Evolutionary conservation across 371 early-diverging fungal species (phyloP), one percentile per base, ranked within the genome.

Genomic region (Lichtheimia hyalospora): DNA sequence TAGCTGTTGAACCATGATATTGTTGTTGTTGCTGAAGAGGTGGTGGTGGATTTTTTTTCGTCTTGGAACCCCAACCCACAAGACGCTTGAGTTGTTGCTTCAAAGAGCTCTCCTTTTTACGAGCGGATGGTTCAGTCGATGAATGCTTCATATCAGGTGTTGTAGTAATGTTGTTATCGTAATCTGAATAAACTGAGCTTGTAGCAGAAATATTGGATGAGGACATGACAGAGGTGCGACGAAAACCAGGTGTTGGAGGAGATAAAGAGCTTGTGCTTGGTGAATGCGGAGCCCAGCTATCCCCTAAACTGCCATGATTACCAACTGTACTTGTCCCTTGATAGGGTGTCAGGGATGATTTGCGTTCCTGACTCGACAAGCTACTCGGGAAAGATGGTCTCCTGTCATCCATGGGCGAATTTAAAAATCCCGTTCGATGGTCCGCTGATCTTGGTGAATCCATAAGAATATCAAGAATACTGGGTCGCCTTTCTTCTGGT

Each of bases 401-500:
- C 21, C 64, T 57, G 51, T 60, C 68, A 16, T 68, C 64, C 43
- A 52, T 51, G 34, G 53, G 43, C 23, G 48, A 34, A 24, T 18
- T 60, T 49, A 62, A 49, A 28, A 49, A 24, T 25, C 66, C 62
- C 24, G 77, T 67, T 5, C 61, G 60, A 6, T 28, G 42, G 23
- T 67, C 67, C 16, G 49, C 56, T 4, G 57, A 48, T n/a, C 61
- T 48, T 3, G 66, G 69, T 20, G 69, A 60, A 49, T 75, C 79
- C 79, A 79, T 75, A 23, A 79, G 46, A 49, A 79, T 75, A 58
- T 79, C 79, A 8, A 79, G 58, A 16, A 79, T 79, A 43, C 79
- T 79, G 6, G 79, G 79, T 28, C 79, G 62, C 49, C 79, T 40
- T 8, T 66, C 62, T 21, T 54, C 62, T 10, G 27, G 50, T 16